These are phyloP conservation scores for Draba incana DNA, from an alignment of 345 rosid genomes.

Conservation along the genomic window DNA sequence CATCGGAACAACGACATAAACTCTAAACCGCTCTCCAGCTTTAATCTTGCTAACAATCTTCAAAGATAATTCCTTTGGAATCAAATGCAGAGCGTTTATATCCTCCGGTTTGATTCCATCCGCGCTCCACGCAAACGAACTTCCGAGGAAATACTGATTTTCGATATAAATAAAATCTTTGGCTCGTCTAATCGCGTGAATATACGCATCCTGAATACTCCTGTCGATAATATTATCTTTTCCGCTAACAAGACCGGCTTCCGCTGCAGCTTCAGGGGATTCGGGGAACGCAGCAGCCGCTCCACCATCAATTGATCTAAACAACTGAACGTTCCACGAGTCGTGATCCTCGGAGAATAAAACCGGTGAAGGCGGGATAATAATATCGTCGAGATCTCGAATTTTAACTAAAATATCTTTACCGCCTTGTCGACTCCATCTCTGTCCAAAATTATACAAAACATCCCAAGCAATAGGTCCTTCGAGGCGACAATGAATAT, in stretches of 20 bases:
- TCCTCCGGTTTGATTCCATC: slow-evolving; percentile 92
- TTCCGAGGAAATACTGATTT: slow-evolving; percentile 96
- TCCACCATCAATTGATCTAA: slow-evolving; percentile 98
- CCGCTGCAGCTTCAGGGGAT: slow-evolving; percentile 93
- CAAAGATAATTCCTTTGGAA: slow-evolving; percentile 92
- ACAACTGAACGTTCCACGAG: slow-evolving; percentile 90
- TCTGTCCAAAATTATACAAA: slow-evolving; percentile 88
- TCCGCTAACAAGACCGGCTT: slow-evolving; percentile 93
- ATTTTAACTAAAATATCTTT: slow-evolving; percentile 75
- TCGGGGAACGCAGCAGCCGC: slow-evolving; percentile 98
- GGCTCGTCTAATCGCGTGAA: slow-evolving; percentile 94
- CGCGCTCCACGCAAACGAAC: slow-evolving; percentile 82
- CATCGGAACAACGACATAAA: slow-evolving; percentile 92
- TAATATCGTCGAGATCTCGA: slow-evolving; percentile 75
- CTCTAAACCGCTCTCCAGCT: slow-evolving; percentile 81
- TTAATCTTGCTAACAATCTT: slow-evolving; percentile 95
- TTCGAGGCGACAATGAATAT: slow-evolving; percentile 92
- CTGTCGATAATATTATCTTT: slow-evolving; percentile 95
- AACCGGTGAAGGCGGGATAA: slow-evolving; percentile 93
- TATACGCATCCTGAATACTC: slow-evolving; percentile 95
- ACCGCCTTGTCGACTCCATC: slow-evolving; percentile 96
- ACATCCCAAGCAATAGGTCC: slow-evolving; percentile 99
- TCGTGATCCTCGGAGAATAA: slow-evolving; percentile 75
- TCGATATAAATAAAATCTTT: slow-evolving; percentile 91
- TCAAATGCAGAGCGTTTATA: slow-evolving; percentile 77